These are phyloP conservation scores for Nicotiana otophora DNA, from an alignment of 257 asterid species.

Conservation along the genomic window DNA sequence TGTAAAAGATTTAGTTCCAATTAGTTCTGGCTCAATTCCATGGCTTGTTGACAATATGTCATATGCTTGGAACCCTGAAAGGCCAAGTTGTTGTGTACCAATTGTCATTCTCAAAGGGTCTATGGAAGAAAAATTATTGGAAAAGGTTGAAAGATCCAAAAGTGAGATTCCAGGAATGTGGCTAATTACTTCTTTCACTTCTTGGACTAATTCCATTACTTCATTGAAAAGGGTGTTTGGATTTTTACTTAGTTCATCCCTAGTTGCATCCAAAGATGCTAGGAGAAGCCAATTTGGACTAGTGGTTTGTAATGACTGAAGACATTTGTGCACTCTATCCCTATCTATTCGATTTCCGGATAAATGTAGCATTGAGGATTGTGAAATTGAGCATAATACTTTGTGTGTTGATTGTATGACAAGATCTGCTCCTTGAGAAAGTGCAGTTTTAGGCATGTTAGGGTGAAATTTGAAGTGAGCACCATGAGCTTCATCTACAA, in stretches of 20 bases:
- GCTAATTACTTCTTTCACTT: slow-evolving; percentile 35
- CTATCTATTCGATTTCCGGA: slow-evolving; percentile 48
- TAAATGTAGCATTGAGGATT: slow-evolving; percentile 75
- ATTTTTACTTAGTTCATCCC: slow-evolving; percentile 50
- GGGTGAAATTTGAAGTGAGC: slow-evolving; percentile 71
- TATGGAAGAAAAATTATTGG: slow-evolving; percentile 27
- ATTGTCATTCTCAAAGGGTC: slow-evolving; percentile 68
- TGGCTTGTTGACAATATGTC: slow-evolving; percentile 43
- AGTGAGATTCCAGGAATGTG: slow-evolving; percentile 40
- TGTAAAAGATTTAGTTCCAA: slow-evolving; percentile 61
- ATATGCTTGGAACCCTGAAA: slow-evolving; percentile 64
- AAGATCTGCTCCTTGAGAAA: slow-evolving; percentile 70
- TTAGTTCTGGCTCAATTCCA: slow-evolving; percentile 59
- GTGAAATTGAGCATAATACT: slow-evolving; percentile 63
- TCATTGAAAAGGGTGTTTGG: slow-evolving; percentile 29
- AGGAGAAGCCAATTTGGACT: slow-evolving; percentile 76
- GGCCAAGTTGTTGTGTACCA: slow-evolving; percentile 42
- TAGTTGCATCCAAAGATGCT: slow-evolving; percentile 78
- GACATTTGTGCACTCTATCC: slow-evolving; percentile 52
- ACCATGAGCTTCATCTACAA: slow-evolving; percentile 86
- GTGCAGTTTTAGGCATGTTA: slow-evolving; percentile 56
- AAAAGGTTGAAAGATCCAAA: slow-evolving; percentile 29
- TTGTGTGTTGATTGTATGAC: slow-evolving; percentile 78
- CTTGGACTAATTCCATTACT: slow-evolving; percentile 47
- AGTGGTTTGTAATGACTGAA: slow-evolving; percentile 74